Evolutionary conservation across 2,329 filamentous ascomycete species (phyloP).

Genomic region (Pseudogymnoascus sp.): DNA sequence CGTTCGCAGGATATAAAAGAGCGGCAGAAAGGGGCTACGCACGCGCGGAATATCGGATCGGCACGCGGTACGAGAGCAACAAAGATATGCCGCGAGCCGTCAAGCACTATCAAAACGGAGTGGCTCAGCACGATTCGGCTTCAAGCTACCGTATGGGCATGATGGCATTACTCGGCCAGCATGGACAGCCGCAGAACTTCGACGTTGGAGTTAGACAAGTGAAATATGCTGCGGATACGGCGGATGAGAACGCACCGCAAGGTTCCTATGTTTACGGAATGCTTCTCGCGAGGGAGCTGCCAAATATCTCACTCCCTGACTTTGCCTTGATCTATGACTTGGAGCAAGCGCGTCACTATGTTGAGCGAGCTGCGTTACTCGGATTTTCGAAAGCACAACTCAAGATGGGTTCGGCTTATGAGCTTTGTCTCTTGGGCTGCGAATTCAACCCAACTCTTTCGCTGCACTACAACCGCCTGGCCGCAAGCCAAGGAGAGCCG

Average conservation of each 20-base stretch:
- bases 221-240: constrained; percentile 69
- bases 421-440: constrained; percentile 86
- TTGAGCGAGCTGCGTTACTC: constrained; percentile 92
- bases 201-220: constrained; percentile 73
- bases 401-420: constrained; percentile 94
- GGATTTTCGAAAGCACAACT: constrained; percentile 94
- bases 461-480: constrained; percentile 90
- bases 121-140: constrained; percentile 75
- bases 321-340: constrained; percentile 62
- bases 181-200: constrained; percentile 79
- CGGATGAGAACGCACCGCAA: constrained; percentile 94
- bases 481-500: constrained; percentile 81
- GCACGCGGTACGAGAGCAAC: constrained; percentile 95
- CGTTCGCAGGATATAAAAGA: constrained; percentile 75
- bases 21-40: constrained; percentile 82
- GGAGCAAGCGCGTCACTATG: constrained; percentile 69
- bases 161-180: constrained; percentile 94
- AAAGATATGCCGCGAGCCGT: constrained; percentile 89
- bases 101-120: constrained; percentile 78
- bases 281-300: constrained; percentile 81
- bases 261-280: constrained; percentile 94
- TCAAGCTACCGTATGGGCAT: constrained; percentile 83
- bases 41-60: constrained; percentile 90
- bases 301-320: constrained; percentile 79
- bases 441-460: constrained; percentile 91